Conservation (phyloP, 805 yeast genomes). For the Candida vartiovaarae region DNA sequence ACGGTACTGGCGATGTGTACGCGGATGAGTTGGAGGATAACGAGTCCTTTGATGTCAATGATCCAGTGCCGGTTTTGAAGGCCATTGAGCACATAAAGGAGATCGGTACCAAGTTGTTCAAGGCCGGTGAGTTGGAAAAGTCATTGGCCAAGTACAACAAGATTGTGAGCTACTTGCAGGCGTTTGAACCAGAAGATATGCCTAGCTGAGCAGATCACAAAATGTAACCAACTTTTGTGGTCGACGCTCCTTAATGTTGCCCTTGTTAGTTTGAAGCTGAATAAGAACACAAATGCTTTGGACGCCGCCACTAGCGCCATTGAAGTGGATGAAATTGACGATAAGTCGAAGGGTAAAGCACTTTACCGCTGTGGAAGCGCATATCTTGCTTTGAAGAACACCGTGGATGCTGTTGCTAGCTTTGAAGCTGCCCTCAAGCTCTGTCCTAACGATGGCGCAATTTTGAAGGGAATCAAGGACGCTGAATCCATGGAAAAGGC, state of each 20-base stretch:
- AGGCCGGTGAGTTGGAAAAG: slow-evolving; percentile 46
- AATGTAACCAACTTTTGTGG: slow-evolving; percentile 47
- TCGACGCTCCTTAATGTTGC: slow-evolving; percentile 69
- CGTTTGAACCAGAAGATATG: slow-evolving; percentile 67
- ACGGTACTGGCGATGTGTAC: slow-evolving; percentile 79
- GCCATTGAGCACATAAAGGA: slow-evolving; percentile 64
- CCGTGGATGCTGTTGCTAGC: slow-evolving; percentile 60
- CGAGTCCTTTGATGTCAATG: slow-evolving; percentile 47
- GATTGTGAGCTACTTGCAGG: slow-evolving; percentile 61
- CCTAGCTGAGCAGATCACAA: slow-evolving; percentile 44
- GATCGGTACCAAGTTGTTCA: slow-evolving; percentile 72
- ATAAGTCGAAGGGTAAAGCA: slow-evolving; percentile 75
- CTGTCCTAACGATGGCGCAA: slow-evolving; percentile 68
- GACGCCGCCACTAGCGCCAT: slow-evolving; percentile 61
- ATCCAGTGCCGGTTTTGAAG: slow-evolving; percentile 58
- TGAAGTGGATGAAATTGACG: slow-evolving; percentile 46
- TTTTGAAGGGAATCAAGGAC: slow-evolving; percentile 54
- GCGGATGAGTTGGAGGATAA: slow-evolving; percentile 76
- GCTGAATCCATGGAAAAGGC: slow-evolving; percentile 45
- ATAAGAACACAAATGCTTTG: slow-evolving; percentile 46
- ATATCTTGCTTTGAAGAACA: slow-evolving; percentile 52
- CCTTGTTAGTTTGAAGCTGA: slow-evolving; percentile 60
- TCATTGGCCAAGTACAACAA: slow-evolving; percentile 69
- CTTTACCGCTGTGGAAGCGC: slow-evolving; percentile 81
- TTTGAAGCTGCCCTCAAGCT: slow-evolving; percentile 57